Conservation (phyloP, 768 basidiomycete species). For the Mycena galericulata region DNA sequence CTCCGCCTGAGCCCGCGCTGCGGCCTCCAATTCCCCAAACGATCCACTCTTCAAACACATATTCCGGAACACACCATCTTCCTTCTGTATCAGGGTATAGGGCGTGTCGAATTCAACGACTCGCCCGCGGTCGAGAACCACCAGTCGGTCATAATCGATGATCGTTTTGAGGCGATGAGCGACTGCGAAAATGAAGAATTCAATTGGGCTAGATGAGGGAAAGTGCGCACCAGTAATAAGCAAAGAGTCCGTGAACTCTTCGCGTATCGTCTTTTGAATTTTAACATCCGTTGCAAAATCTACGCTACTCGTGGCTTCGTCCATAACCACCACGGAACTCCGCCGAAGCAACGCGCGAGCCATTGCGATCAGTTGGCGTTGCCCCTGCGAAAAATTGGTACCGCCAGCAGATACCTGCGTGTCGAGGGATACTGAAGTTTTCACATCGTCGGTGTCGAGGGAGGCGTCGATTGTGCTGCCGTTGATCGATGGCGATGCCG, state of each 20-base stretch:
- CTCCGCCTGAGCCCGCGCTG: too few relatives aligned
- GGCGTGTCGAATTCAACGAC: too few relatives aligned
- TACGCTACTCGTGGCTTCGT: conserved; percentile 74
- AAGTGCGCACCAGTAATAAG: conserved; percentile 72
- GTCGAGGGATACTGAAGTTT: conserved; percentile 63
- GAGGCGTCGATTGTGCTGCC: too few relatives aligned
- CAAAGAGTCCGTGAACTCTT: conserved; percentile 82
- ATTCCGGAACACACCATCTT: too few relatives aligned
- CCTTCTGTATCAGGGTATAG: too few relatives aligned
- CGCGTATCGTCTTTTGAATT: conserved; percentile 88
- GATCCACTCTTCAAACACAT: too few relatives aligned
- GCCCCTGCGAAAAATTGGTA: too few relatives aligned
- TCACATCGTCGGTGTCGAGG: too few relatives aligned
- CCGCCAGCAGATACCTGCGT: conserved; percentile 86
- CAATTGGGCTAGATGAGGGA: neutral
- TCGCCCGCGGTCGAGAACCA: too few relatives aligned
- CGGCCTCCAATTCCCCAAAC: too few relatives aligned
- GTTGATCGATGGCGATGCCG: too few relatives aligned
- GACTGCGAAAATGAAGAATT: conserved; percentile 14
- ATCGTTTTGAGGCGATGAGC: conserved; percentile 49
- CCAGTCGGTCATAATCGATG: too few relatives aligned
- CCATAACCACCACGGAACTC: conserved; percentile 81
- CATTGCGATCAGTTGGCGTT: conserved; percentile 89
- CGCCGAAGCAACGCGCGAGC: conserved; percentile 82
- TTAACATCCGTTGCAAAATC: conserved; percentile 75